Base-by-base conservation (phyloP, 495 filamentous ascomycete species). In the Endocarpon pusillum region DNA sequence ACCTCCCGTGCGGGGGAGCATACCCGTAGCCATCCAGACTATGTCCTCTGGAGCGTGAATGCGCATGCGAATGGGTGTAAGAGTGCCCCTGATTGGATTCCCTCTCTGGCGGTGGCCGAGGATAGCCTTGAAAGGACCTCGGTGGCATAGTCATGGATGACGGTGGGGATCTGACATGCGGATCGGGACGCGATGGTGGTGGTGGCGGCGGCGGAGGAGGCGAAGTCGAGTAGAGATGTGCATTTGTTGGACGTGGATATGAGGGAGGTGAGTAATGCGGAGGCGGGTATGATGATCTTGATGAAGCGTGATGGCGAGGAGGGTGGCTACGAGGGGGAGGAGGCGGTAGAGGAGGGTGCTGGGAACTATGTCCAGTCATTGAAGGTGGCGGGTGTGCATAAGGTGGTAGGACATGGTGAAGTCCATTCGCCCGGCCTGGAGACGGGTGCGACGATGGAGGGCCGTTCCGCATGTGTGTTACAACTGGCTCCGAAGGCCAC, bases 141-240 rank as follows among this genome's bases (percentile, higher is more conserved):
- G n/a, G n/a, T n/a, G n/a, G n/a, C n/a, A n/a, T n/a, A n/a, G n/a
- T n/a, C n/a, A n/a, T n/a, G n/a, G 43, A 52, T 30, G 50, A 58
- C 43, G 14, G 37, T n/a, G 18, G 34, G 1, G 56, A 53, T 1
- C 53, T 54, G 3, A 49, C 53, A 21, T 59, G 60, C 33, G 57
- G 38, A 1, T 52, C 57, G 32, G 48, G 54, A 20, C 60, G 42
- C 5, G 58, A 51, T 32, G 50, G 58, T 21, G 53, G 55, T 0
- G 61, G 59, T 3, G 61, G 62, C 16, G 49, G 61, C 0, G 64
- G 62, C 12, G 55, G 58, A n/a, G 59, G 62, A 14, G 55, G 55
- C 1, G 64, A 67, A 19, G 66, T 48, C n/a, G 58, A 53, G 32
- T 54, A 61, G 18, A 55, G 43, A 9, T 52, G 49, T 9, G 47